phyloP scores from a whole-genome alignment of 148 eudicot species.

The Fagopyrum tataricum region DNA sequence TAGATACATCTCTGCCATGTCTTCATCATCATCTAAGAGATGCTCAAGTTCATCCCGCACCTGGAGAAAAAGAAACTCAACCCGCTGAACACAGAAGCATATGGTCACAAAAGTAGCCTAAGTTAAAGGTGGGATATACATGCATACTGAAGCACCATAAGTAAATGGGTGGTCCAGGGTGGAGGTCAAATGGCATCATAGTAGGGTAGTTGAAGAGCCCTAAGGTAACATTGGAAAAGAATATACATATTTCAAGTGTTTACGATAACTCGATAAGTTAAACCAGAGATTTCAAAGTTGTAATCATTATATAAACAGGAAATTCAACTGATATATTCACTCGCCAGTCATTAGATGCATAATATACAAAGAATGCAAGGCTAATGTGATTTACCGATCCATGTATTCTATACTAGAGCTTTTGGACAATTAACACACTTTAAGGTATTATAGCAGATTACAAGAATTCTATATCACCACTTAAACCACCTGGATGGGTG shows the following conservation, averaged over 20 bases:
- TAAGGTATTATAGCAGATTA: neutral
- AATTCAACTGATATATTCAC: neutral
- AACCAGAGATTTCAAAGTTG: neutral
- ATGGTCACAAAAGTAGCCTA: neutral
- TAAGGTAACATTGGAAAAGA: neutral
- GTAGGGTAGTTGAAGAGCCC: neutral
- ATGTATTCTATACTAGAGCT: neutral
- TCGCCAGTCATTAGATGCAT: neutral
- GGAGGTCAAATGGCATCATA: neutral
- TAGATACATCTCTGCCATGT: conserved; percentile 98
- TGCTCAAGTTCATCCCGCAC: conserved; percentile 98
- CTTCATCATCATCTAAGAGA: conserved; percentile 85
- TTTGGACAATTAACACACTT: neutral
- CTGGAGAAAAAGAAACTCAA: conserved; percentile 28
- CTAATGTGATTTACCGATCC: neutral
- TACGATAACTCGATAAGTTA: neutral
- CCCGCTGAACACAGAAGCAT: conserved; percentile 2
- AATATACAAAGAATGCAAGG: neutral
- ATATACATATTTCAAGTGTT: neutral
- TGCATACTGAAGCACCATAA: neutral
- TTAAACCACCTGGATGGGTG: neutral
- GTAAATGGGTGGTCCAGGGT: neutral
- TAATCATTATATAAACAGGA: neutral
- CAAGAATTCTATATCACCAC: neutral
- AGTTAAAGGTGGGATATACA: neutral